A percentile compares a stretch with the other conserved stretches of the same genome.
Conservation (phyloP, 2,329 filamentous ascomycete species). For the Botrytis cinerea region DNA sequence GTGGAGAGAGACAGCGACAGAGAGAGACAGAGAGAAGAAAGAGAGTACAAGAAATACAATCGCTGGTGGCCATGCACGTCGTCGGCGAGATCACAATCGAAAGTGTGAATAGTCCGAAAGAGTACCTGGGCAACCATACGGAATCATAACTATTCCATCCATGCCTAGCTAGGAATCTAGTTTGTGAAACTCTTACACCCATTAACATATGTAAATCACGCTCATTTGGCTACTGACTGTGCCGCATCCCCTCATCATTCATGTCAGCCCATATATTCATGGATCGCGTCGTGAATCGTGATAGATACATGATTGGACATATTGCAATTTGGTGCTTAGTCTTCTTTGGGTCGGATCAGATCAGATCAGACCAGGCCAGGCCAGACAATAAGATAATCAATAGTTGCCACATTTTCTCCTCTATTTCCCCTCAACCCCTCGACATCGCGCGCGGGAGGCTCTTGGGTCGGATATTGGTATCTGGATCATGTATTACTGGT, state of each 20-base stretch:
- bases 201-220: not conserved
- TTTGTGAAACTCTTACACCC: not conserved
- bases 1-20: not conserved
- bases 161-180: not conserved
- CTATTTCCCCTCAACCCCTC: not conserved
- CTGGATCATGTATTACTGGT: slow-evolving; percentile 21
- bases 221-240: not conserved
- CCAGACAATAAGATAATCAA: not conserved
- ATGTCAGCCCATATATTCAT: slow-evolving; percentile 2
- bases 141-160: not conserved
- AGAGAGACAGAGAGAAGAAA: not conserved
- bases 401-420: not conserved
- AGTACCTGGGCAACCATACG: not conserved
- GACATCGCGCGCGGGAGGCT: not conserved
- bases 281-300: not conserved
- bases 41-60: not conserved
- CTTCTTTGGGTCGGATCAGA: not conserved
- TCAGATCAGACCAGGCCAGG: not conserved
- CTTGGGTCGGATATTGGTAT: not conserved
- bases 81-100: not conserved
- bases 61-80: not conserved
- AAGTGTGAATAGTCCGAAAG: not conserved
- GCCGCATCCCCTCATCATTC: not conserved
- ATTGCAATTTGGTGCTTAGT: not conserved
- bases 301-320: not conserved